Base-by-base conservation (phyloP, 331 rosid genomes). In the Malus hybrid region DNA sequence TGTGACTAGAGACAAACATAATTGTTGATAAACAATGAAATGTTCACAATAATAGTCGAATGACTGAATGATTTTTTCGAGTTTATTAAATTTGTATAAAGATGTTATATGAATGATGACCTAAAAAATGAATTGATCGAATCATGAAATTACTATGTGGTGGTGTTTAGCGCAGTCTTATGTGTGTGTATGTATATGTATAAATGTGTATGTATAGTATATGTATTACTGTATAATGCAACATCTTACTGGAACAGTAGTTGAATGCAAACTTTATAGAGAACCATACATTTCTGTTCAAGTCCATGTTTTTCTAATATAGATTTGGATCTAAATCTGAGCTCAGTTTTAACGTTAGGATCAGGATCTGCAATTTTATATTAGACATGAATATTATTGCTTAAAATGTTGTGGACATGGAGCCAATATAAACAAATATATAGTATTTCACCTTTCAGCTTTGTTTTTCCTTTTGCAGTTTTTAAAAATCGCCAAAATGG, bases 301-400 rank as follows among this genome's bases (percentile, higher is more conserved):
- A 33, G 68, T 62, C 60, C 7, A 54, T 28, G 36, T 52, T 73
- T 73, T 75, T 84, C 70, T 15, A 55, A 79, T 72, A 20, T 42
- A 66, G 69, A 46, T 55, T 77, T 76, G 79, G 88, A 91, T 87
- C 90, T 78, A 80, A 87, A 84, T 75, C 86, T 81, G 73, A 79
- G 65, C 39, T 46, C 62, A 60, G 68, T 67, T 69, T 67, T 65
- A 79, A 79, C 76, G 76, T 81, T 75, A 63, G 79, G 82, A 80
- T 73, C 33, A 80, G 24, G 28, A 54, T 54, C 59, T 44, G 50
- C 15, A 42, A 42, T 42, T 42, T 42, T 10, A 42, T 4, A 3
- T 1, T 42, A 42, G 50, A 44, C 3, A 44, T 44, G 50, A 44
- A 44, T 44, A 54, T 15, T 54, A 52, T 52, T 32, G 73, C 75